Conservation (phyloP, 1,284 basidiomycete genomes). For the Irpex sp. region DNA sequence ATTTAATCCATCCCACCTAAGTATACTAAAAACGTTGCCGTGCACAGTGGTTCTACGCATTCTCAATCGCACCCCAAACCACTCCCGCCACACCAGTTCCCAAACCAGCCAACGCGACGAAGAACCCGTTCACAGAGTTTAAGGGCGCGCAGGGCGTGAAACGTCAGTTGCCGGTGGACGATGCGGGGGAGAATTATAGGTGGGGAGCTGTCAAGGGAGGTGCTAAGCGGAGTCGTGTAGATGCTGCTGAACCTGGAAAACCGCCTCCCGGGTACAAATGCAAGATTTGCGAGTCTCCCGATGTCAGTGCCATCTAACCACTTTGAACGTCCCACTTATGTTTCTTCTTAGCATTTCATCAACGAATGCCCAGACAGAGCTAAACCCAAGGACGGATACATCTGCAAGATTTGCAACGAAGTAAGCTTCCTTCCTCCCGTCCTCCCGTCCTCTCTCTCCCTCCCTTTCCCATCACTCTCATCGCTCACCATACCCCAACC, state of each 20-base stretch:
- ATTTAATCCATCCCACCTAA: background rate
- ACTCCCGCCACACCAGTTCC: conserved; percentile 31
- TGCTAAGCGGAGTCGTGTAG: conserved; percentile 45
- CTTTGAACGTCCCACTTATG: background rate
- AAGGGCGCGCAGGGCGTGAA: conserved; percentile 40
- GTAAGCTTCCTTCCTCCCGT: conserved; percentile 31
- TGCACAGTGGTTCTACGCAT: conserved; percentile 75
- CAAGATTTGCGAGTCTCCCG: conserved; percentile 69
- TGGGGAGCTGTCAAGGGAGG: conserved; percentile 57
- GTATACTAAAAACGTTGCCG: background rate
- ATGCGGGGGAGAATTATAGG: conserved; percentile 58
- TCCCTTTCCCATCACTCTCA: too few species aligned
- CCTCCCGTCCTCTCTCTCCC: too few species aligned
- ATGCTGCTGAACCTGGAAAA: conserved; percentile 40
- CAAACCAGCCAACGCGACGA: conserved; percentile 64
- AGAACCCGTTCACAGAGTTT: conserved; percentile 64
- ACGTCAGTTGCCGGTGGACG: conserved; percentile 37
- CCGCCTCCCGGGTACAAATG: conserved; percentile 75
- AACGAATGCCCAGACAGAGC: conserved; percentile 68
- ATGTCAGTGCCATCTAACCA: conserved; percentile 40
- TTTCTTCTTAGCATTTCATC: conserved; percentile 62
- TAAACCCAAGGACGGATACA: conserved; percentile 78
- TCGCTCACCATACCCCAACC: too few species aligned
- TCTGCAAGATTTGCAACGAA: conserved; percentile 81
- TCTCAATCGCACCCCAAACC: conserved; percentile 50